Percentiles rank a stretch among this genome's conserved stretches.
Conservation (phyloP, 2,329 filamentous ascomycete species). For the Emmonsiellopsis sp. region DNA sequence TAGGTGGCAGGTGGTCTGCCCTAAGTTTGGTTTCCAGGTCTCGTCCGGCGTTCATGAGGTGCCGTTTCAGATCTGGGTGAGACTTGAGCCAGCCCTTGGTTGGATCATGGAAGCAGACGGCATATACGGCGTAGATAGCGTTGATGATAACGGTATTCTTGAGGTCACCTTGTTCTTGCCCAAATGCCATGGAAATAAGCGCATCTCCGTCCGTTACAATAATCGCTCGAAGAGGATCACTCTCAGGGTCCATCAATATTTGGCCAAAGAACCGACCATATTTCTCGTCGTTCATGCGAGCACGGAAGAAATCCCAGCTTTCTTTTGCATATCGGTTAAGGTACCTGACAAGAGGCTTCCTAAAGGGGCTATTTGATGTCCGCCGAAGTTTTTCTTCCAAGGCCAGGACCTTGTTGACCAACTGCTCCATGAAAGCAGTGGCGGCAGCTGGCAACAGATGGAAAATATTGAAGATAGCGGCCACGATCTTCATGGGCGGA, state of each 20-base stretch:
- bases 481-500: conserved; percentile 84
- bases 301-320: conserved; percentile 70
- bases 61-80: conserved; percentile 48
- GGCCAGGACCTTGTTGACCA: conserved; percentile 83
- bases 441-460: conserved; percentile 88
- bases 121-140: conserved; percentile 73
- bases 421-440: conserved; percentile 77
- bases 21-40: conserved; percentile 68
- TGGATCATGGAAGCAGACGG: conserved; percentile 58
- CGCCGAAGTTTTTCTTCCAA: conserved; percentile 76
- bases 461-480: conserved; percentile 92
- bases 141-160: conserved; percentile 76
- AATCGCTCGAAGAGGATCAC: conserved; percentile 62
- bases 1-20: conserved; percentile 57
- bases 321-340: conserved; percentile 88
- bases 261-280: conserved; percentile 90
- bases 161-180: conserved; percentile 55
- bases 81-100: conserved; percentile 57
- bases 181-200: conserved; percentile 56
- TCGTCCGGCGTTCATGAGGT: conserved; percentile 57
- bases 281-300: conserved; percentile 69
- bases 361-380: conserved; percentile 85
- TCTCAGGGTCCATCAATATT: conserved; percentile 66
- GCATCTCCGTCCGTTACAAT: conserved; percentile 64
- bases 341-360: conserved; percentile 82